Evolutionary conservation across 768 basidiomycete species (phyloP).

Genomic region (Lactarius tabidus): DNA sequence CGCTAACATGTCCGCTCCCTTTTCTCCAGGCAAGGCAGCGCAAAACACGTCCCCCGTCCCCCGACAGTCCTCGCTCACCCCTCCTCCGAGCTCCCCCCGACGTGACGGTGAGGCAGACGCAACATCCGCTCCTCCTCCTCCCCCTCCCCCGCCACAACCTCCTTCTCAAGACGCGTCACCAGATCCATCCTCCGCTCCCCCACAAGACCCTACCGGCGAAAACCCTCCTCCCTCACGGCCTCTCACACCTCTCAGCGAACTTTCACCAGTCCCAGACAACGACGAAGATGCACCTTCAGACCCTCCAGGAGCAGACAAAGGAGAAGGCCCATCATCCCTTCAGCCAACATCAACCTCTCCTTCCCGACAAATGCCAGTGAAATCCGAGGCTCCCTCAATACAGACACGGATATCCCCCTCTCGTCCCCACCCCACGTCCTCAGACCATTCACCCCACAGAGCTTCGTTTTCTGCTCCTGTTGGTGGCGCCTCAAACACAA

Average conservation of each 20-base stretch:
- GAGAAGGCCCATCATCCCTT: conserved; percentile 22
- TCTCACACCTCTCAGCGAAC: conserved; percentile 73
- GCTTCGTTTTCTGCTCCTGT: conserved; percentile 19
- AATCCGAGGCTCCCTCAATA: conserved; percentile 12
- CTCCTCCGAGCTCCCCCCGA: conserved; percentile 21
- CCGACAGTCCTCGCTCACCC: conserved; percentile 19
- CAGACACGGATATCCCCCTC: conserved; percentile 27
- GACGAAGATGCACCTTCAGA: conserved; percentile 45
- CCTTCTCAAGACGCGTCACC: conserved; percentile 17
- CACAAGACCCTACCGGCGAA: conserved; percentile 22
- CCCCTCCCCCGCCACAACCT: conserved; percentile 22
- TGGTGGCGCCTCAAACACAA: conserved; percentile 35
- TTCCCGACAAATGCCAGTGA: conserved; percentile 11
- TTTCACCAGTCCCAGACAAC: conserved; percentile 61
- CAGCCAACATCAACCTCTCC: conserved; percentile 10
- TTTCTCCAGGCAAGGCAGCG: conserved; percentile 7
- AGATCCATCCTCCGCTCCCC: conserved; percentile 23
- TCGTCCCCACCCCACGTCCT: conserved; percentile 29
- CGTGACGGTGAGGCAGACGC: conserved; percentile 16
- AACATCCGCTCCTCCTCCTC: neutral
- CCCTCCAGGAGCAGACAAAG: conserved; percentile 31
- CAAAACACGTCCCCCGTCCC: conserved; percentile 19
- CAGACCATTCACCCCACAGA: conserved; percentile 18
- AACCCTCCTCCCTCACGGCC: conserved; percentile 41
- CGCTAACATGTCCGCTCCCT: conserved; percentile 7